Evolutionary conservation across 148 eudicot species (phyloP), one percentile per base, ranked within the genome.

Genomic region (Agrostemma githago): DNA sequence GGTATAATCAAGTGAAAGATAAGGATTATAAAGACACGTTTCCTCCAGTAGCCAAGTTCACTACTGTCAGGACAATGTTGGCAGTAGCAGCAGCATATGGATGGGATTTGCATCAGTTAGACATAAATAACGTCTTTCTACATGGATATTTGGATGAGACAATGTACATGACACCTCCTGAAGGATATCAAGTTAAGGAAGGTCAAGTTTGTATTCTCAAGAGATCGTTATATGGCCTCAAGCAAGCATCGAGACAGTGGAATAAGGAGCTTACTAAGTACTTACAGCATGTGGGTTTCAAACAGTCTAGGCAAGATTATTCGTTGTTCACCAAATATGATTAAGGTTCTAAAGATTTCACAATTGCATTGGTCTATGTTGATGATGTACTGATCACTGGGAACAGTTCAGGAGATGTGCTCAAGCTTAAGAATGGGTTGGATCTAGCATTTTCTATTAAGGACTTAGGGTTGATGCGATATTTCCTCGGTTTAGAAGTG

Each of bases 71-170:
- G 19, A 42, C 44, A 2, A 0, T 67, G 1, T 41, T 19, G 6
- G 71, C 71, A 7, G 12, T 67, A 4, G 71, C 71, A 3, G 44
- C 37, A 0, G 2, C 20, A 6, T 6, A n/a, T 3, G 15, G 9
- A 3, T 67, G 70, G 70, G n/a, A n/a, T 5, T 2, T 67, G 11
- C 8, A 8, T n/a, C 54, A 67, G 44, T n/a, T 67, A 0, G 70
- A 67, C 44, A 67, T 67, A 2, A 67, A 67, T 5, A 67, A 67
- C 42, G 70, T 26, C 46, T 67, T 67, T 11, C 34, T 67, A 2
- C 70, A 67, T 67, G 70, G 70, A 2, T 42, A 4, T 43, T 0
- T 67, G 0, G 34, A 67, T 16, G 70, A 67, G n/a, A 53, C 42
- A 5, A 11, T 67, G 0, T 67, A 67, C 70, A 6, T 62, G 20